Evolutionary conservation across 805 yeast genomes (phyloP).

Genomic region (Saccharomycopsis schoenii): DNA sequence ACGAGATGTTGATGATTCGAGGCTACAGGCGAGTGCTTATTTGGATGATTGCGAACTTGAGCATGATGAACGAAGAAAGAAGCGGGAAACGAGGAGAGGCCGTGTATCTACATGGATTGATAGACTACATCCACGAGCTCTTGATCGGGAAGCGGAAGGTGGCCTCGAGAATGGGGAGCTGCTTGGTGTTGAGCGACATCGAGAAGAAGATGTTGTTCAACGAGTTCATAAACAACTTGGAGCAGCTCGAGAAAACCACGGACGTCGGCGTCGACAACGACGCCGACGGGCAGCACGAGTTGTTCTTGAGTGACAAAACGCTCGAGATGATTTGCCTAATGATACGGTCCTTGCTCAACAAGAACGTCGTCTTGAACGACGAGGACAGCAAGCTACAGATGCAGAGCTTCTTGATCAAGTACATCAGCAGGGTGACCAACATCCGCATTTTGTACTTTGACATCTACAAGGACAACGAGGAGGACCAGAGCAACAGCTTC

Average conservation of each 20-base stretch:
- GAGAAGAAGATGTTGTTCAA: slow-evolving; percentile 61
- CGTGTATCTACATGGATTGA: slow-evolving; percentile 34
- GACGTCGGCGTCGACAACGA: background rate
- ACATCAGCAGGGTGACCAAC: slow-evolving; percentile 56
- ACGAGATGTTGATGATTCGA: slow-evolving; percentile 58
- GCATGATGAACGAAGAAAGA: slow-evolving; percentile 24
- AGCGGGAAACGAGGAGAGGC: background rate
- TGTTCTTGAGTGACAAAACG: slow-evolving; percentile 20
- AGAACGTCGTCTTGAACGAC: slow-evolving; percentile 35
- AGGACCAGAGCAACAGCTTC: background rate
- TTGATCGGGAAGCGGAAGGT: slow-evolving; percentile 47
- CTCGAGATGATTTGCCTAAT: slow-evolving; percentile 53
- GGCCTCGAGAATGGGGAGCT: slow-evolving; percentile 43
- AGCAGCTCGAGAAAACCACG: slow-evolving; percentile 29
- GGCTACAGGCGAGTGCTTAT: slow-evolving; percentile 56
- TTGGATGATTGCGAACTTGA: slow-evolving; percentile 59
- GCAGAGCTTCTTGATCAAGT: slow-evolving; percentile 49
- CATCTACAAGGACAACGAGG: background rate
- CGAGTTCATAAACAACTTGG: slow-evolving; percentile 52
- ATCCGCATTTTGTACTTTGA: slow-evolving; percentile 48
- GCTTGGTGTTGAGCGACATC: slow-evolving; percentile 40
- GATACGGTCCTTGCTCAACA: slow-evolving; percentile 42
- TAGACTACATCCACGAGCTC: slow-evolving; percentile 56
- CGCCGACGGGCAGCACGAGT: background rate
- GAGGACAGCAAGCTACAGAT: slow-evolving; percentile 47